phyloP scores from a whole-genome alignment of 805 yeast species.

The Candida khao-thaluensis region DNA sequence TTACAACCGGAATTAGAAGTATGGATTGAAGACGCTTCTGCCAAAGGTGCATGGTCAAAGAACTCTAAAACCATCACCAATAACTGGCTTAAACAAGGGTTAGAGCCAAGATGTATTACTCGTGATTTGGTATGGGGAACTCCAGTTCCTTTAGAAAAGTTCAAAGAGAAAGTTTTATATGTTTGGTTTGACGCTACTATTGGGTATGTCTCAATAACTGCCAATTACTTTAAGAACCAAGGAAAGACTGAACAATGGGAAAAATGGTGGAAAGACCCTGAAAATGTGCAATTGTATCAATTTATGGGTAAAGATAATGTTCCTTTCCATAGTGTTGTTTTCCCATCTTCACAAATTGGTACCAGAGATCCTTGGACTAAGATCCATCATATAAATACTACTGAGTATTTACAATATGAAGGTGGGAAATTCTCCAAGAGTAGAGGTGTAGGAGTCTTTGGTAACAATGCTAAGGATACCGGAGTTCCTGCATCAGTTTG shows the following conservation, averaged over 20 bases:
- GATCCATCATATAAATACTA: conserved; percentile 86
- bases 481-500: conserved; percentile 91
- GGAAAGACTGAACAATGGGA: conserved; percentile 55
- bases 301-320: conserved; percentile 99
- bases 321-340: conserved; percentile 97
- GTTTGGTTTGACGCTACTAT: conserved; percentile 99
- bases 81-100: conserved; percentile 92
- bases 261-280: conserved; percentile 95
- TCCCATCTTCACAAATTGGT: conserved; percentile 92
- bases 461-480: conserved; percentile 93
- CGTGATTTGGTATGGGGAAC: conserved; percentile 99
- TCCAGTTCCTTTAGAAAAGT: conserved; percentile 89
- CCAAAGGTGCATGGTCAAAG: conserved; percentile 85
- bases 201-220: conserved; percentile 95
- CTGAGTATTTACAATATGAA: conserved; percentile 96
- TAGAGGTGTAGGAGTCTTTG: conserved; percentile 97
- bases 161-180: conserved; percentile 84
- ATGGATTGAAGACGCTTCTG: conserved; percentile 72
- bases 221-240: conserved; percentile 62
- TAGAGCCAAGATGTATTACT: conserved; percentile 92
- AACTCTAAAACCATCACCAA: conserved; percentile 86
- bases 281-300: conserved; percentile 83
- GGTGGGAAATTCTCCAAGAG: conserved; percentile 98
- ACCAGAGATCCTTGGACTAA: conserved; percentile 87
- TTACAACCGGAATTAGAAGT: conserved; percentile 70